Base-by-base conservation (phyloP, 345 rosid species). In the Pseudoturritis turrita region DNA sequence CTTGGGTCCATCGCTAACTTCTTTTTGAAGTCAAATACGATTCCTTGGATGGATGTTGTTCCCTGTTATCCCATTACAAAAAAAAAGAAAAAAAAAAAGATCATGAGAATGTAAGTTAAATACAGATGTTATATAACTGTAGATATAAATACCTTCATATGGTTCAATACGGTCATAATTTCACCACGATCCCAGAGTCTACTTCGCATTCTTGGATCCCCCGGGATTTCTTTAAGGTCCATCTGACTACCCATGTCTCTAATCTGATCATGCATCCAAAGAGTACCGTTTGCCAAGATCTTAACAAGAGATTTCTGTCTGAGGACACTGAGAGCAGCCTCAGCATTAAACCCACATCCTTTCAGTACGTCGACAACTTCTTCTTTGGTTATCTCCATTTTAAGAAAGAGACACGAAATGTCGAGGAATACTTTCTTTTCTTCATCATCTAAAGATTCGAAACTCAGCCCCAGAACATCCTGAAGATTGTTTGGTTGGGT, bases 221-320 rank as follows among this genome's bases (percentile, higher is more conserved):
- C 21, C 5, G 14, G 31, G 41, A 2, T 59, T 71, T 33, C 60
- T 54, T 41, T 33, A 7, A 11, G 73, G 36, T 74, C 88, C 12
- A 89, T 82, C 67, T 86, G 82, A 64, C 85, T 82, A 62, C 87
- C 98, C 98, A 92, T 92, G 65, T 92, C 94, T 43, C 78, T 79
- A 25, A 92, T 75, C 59, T 82, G 92, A 79, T 92, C 96, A 68
- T 92, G 98, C 88, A 86, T 84, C 90, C 89, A 82, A 23, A 92
- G 56, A 29, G 54, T 54, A 33, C 53, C 4, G 9, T 71, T 64
- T 35, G 35, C 57, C 5, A 35, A 2, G 17, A 86, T 60, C 74
- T 82, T 89, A 19, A 92, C 7, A 17, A 92, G 89, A 61, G 87
- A 86, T 80, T 79, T 92, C 43, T 62, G 78, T 10, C 45, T 47